These are phyloP conservation scores for Trichoderma parareesei DNA, from an alignment of 495 filamentous ascomycete genomes.

Conservation along the genomic window DNA sequence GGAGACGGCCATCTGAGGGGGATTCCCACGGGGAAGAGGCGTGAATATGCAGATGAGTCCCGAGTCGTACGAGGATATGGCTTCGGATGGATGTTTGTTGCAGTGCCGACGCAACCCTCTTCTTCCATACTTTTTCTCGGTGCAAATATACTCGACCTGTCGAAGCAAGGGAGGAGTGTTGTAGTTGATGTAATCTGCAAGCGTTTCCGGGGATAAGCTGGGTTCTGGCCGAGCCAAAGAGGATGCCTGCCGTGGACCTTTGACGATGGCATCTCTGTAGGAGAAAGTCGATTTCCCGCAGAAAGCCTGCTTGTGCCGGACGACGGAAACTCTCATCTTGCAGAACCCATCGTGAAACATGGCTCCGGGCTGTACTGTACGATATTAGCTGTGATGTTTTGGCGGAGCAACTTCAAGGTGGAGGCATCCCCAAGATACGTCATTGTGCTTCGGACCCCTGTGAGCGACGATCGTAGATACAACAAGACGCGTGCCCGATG, in stretches of 20 bases:
- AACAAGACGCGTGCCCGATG: not conserved
- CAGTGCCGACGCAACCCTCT: constrained; percentile 1
- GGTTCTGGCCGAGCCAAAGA: not conserved
- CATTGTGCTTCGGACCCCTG: constrained; percentile 1
- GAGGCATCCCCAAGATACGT: not conserved
- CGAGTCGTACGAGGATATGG: not conserved
- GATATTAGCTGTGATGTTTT: not conserved
- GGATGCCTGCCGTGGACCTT: not conserved
- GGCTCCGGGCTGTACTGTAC: not conserved
- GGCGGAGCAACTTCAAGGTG: not conserved
- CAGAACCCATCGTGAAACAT: not conserved
- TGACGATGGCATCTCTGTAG: not conserved
- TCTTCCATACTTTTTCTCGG: not conserved
- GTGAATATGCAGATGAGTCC: not conserved
- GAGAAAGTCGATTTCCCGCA: not conserved
- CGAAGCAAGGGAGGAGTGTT: not conserved
- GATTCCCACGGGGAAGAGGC: not conserved
- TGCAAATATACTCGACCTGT: not conserved
- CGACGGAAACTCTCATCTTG: not conserved
- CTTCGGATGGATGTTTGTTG: not conserved
- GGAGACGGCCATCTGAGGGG: not conserved
- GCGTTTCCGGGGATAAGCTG: not conserved
- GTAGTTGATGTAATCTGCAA: not conserved
- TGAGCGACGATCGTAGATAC: constrained; percentile 4
- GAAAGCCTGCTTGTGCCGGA: not conserved